A percentile compares a stretch with the other conserved stretches of the same genome.
Evolutionary conservation across 2,329 filamentous ascomycete species (phyloP).

Genomic region (Aureobasidium sp.): DNA sequence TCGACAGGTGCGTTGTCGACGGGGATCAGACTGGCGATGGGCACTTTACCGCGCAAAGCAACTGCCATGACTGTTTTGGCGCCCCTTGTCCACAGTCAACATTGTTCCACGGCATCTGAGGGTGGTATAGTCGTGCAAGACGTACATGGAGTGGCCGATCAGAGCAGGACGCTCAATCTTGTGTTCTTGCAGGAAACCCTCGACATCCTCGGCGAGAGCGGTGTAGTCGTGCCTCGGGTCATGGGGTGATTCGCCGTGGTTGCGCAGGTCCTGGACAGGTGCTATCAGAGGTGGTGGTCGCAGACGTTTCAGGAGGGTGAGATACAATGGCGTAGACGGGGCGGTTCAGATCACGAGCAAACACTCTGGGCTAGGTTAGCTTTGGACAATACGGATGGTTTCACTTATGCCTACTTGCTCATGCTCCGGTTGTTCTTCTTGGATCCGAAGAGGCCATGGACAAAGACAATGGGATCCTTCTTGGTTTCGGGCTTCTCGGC

Average conservation of each 20-base stretch:
- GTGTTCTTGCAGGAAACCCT: slow-evolving; percentile 66
- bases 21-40: slow-evolving; percentile 63
- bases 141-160: slow-evolving; percentile 82
- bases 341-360: slow-evolving; percentile 72
- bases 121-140: slow-evolving; percentile 27
- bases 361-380: slow-evolving; percentile 46
- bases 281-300: not conserved
- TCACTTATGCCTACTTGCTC: slow-evolving; percentile 64
- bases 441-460: slow-evolving; percentile 90
- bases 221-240: slow-evolving; percentile 66
- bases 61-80: slow-evolving; percentile 89
- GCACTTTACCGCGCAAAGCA: slow-evolving; percentile 60
- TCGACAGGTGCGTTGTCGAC: slow-evolving; percentile 92
- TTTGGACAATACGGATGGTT: not conserved
- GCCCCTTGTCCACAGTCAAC: slow-evolving; percentile 44
- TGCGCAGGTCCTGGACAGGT: slow-evolving; percentile 64
- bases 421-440: slow-evolving; percentile 93
- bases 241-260: slow-evolving; percentile 88
- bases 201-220: slow-evolving; percentile 75
- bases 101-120: not conserved
- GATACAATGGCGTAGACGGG: slow-evolving; percentile 71
- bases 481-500: slow-evolving; percentile 30
- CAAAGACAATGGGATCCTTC: slow-evolving; percentile 65
- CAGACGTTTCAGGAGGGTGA: not conserved
- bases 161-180: slow-evolving; percentile 62